Evolutionary conservation across 805 yeast species (phyloP).

Genomic region (Zygosaccharomyces gambellarensis): DNA sequence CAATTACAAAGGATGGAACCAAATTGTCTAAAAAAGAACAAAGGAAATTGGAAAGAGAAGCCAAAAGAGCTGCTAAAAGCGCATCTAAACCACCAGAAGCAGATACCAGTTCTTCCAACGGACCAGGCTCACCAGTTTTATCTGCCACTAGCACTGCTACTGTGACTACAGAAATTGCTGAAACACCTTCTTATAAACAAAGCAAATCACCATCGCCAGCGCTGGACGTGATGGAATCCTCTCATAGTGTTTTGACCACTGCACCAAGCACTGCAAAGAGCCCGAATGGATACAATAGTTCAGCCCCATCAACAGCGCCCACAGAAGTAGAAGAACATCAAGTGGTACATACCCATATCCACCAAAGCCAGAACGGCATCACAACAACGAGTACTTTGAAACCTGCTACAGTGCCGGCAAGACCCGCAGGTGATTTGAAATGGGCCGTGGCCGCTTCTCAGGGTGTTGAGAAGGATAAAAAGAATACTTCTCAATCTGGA

Average conservation of each 20-base stretch:
- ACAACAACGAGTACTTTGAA: conserved; percentile 37
- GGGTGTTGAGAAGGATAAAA: conserved; percentile 26
- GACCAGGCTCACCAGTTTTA: conserved; percentile 1
- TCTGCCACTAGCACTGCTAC: conserved; percentile 9
- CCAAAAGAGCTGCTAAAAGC: conserved; percentile 34
- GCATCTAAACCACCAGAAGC: conserved; percentile 26
- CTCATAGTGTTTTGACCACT: conserved; percentile 12
- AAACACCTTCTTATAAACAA: conserved; percentile 8
- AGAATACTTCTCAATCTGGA: conserved; percentile 9
- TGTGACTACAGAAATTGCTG: conserved; percentile 7
- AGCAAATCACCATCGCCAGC: conserved; percentile 21
- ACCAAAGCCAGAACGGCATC: conserved; percentile 30
- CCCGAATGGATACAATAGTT: conserved; percentile 11
- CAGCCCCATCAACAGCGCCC: conserved; percentile 7
- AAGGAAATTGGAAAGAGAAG: conserved; percentile 34
- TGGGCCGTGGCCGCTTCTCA: conserved; percentile 54
- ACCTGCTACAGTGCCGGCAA: conserved; percentile 51
- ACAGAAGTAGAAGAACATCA: conserved; percentile 6
- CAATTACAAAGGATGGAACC: conserved; percentile 16
- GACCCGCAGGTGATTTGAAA: conserved; percentile 49
- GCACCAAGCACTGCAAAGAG: conserved; percentile 19
- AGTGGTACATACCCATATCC: conserved; percentile 30
- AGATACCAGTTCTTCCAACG: conserved; percentile 3
- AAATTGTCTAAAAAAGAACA: conserved; percentile 34
- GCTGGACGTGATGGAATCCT: conserved; percentile 6